phyloP scores from a whole-genome alignment of 805 yeast species.

The Sugiyamaella floridensis region DNA sequence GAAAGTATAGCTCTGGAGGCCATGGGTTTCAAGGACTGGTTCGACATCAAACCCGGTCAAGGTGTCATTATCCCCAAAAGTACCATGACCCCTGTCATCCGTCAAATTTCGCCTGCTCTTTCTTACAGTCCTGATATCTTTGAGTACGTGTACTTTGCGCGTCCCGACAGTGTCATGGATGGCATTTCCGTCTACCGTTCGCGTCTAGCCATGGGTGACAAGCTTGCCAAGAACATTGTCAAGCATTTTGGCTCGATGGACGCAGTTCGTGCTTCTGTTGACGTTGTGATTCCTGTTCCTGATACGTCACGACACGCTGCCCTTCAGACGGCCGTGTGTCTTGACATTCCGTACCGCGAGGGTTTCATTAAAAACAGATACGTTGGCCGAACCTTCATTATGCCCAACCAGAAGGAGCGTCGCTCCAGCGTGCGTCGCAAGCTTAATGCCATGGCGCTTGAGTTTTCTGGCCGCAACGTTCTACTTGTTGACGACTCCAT shows the following conservation, averaged over 20 bases:
- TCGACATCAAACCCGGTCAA: constrained; percentile 90
- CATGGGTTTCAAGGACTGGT: constrained; percentile 70
- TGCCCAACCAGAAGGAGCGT: constrained; percentile 96
- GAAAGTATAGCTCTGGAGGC: constrained; percentile 94
- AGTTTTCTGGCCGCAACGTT: constrained; percentile 78
- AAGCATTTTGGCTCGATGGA: constrained; percentile 38
- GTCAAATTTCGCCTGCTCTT: constrained; percentile 73
- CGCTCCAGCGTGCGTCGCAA: constrained; percentile 90
- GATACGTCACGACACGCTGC: constrained; percentile 98
- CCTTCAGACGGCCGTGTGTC: constrained; percentile 76
- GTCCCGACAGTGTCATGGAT: constrained; percentile 93
- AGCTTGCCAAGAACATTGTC: constrained; percentile 67
- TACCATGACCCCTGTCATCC: constrained; percentile 65
- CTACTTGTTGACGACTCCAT: constrained; percentile 93
- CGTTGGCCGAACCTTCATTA: constrained; percentile 95
- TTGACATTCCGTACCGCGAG: constrained; percentile 83
- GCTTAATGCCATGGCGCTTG: constrained; percentile 92
- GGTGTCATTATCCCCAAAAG: constrained; percentile 88
- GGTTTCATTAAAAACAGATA: constrained; percentile 96
- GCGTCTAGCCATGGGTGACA: constrained; percentile 88
- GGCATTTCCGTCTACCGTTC: constrained; percentile 95
- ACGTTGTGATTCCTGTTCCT: constrained; percentile 96
- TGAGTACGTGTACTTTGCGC: constrained; percentile 95
- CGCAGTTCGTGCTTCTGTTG: constrained; percentile 53
- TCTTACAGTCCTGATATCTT: constrained; percentile 91